These are phyloP conservation scores for Aciculosporium take DNA, from an alignment of 2,329 filamentous ascomycete species.

Conservation along the genomic window DNA sequence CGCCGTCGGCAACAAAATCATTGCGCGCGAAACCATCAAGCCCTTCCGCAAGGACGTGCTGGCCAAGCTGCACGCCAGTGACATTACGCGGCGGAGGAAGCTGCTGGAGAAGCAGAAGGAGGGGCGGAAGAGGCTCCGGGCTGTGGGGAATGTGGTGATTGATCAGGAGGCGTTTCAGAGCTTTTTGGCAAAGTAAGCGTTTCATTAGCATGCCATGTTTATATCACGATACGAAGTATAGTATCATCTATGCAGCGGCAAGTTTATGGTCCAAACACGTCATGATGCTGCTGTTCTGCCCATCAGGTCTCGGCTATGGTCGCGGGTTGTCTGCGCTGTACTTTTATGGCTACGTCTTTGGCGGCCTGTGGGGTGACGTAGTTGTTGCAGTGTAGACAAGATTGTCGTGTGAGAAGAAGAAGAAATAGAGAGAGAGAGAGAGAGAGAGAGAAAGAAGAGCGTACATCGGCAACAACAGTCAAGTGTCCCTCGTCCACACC, in stretches of 20 bases:
- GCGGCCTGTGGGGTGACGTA: not conserved
- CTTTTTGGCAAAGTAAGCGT: slow-evolving; percentile 62
- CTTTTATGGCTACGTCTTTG: slow-evolving; percentile 15
- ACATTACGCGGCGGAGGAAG: slow-evolving; percentile 70
- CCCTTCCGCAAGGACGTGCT: slow-evolving; percentile 93
- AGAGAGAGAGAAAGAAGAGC: not conserved
- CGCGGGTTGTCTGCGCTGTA: not conserved
- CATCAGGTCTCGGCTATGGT: not conserved
- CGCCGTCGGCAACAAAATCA: slow-evolving; percentile 63
- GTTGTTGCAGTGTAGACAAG: no score
- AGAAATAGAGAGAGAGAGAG: not conserved
- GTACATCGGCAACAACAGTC: slow-evolving; percentile 5
- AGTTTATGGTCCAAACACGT: no score
- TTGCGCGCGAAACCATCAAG: slow-evolving; percentile 90
- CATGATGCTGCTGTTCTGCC: no score
- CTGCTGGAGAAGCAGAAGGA: slow-evolving; percentile 94
- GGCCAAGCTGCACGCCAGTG: slow-evolving; percentile 82
- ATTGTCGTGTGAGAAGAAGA: no score
- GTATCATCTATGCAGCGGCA: no score
- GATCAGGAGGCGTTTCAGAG: slow-evolving; percentile 91
- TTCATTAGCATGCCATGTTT: not conserved
- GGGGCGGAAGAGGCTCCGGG: slow-evolving; percentile 72
- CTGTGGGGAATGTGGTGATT: slow-evolving; percentile 85
- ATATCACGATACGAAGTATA: not conserved
- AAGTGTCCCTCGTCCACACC: not conserved